Base-by-base conservation (phyloP, 306 rosid genomes). In the Quercus robur region DNA sequence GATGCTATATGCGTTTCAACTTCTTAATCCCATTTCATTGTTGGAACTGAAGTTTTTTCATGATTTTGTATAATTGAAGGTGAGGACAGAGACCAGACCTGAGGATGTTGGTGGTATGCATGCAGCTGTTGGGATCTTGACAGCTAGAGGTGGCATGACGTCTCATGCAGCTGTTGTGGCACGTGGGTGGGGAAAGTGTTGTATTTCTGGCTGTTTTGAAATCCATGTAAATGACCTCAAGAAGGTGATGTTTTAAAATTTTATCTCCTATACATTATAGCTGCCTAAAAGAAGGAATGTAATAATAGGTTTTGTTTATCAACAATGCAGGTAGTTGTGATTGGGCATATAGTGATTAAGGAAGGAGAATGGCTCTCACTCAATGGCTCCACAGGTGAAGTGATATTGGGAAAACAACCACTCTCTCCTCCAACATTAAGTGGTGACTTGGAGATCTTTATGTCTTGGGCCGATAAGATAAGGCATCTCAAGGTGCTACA, bases 21-120 rank as follows among this genome's bases (percentile, higher is more conserved):
- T 38, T 38, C 11, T 38, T 38, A 38, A 38, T 38, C 11, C 25
- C 26, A 70, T 62, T 71, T 52, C 64, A 13, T n/a, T 26, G 61
- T 73, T 46, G n/a, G 33, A 61, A 56, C 82, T 75, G 74, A 59
- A 23, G 52, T 30, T 67, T 85, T 38, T 46, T 63, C 44, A 58
- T 73, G 28, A 58, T n/a, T 82, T 74, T 61, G 75, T 55, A 20
- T 62, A 57, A 71, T 38, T 88, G 64, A 79, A 95, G 99, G 98
- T 95, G 78, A 90, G 99, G 88, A 88, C 91, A 15, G 98, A 96
- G 81, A 96, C 99, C 74, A 96, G 99, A 82, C 99, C 99, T 7
- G 99, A 96, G 88, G 99, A 96, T 80, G 83, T 96, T 78, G 99
- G 99, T 20, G 99, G 98, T 8, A 96, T 96, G 99, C 98, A 96